A percentile compares a stretch with the other conserved stretches of the same genome.
phyloP scores from a whole-genome alignment of 2,329 filamentous ascomycete genomes.

The Cercospora sp. region DNA sequence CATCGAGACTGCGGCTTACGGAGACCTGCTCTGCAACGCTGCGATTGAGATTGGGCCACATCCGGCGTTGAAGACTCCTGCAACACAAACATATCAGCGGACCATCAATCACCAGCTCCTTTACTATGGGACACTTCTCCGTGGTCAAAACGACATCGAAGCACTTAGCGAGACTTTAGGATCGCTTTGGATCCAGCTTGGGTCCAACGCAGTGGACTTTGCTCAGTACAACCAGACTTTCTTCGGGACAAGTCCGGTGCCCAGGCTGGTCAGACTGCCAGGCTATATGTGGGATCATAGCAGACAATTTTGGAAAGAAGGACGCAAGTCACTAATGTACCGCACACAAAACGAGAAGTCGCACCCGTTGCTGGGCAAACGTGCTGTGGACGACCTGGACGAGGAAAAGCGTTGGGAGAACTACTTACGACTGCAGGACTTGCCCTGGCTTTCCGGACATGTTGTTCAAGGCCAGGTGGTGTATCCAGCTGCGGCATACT shows the following conservation, averaged over 20 bases:
- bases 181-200: constrained; percentile 4
- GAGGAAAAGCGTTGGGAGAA: constrained; percentile 15
- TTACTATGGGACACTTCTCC: constrained; percentile 24
- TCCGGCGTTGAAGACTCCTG: constrained; percentile 46
- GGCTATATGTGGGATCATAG: constrained; percentile 26
- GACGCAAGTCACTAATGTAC: constrained; percentile 6
- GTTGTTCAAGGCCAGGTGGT: constrained; percentile 35
- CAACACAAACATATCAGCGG: constrained; percentile 30
- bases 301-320: constrained; percentile 12
- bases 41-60: constrained; percentile 52
- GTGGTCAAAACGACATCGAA: constrained; percentile 28
- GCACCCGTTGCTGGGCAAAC: constrained; percentile 15
- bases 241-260: constrained; percentile 3
- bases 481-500: constrained; percentile 36
- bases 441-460: constrained; percentile 40
- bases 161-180: constrained; percentile 20
- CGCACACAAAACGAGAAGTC: not conserved
- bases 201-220: constrained; percentile 1
- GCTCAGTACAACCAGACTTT: not conserved
- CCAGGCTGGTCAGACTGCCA: constrained; percentile 16
- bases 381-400: not conserved
- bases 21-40: constrained; percentile 33
- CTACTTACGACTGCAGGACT: constrained; percentile 20
- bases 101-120: not conserved
- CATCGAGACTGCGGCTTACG: constrained; percentile 25